Conservation (phyloP, 2,329 filamentous ascomycete genomes). For the Fusarium sarcochroum region DNA sequence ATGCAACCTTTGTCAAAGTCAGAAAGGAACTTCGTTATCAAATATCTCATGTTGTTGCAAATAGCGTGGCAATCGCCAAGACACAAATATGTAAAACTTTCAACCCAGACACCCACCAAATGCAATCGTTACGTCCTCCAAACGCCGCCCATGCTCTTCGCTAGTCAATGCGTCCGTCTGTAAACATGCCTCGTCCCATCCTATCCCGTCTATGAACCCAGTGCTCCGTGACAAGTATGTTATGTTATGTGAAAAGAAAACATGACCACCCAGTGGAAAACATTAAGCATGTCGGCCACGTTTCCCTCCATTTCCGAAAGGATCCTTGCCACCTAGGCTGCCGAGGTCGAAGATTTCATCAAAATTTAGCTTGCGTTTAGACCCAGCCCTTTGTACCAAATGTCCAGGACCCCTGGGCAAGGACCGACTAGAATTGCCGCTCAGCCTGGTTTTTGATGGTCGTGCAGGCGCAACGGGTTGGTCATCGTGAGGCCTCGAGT, state of each 20-base stretch:
- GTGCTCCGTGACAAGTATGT: constrained; percentile 39
- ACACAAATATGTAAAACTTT: constrained; percentile 38
- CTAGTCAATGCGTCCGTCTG: constrained; percentile 54
- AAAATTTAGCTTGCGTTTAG: constrained; percentile 80
- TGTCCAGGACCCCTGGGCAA: constrained; percentile 54
- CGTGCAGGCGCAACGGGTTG: constrained; percentile 47
- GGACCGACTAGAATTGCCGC: constrained; percentile 43
- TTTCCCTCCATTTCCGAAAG: constrained; percentile 65
- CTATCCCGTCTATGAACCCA: constrained; percentile 48
- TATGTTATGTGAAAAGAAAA: constrained; percentile 29
- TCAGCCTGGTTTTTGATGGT: constrained; percentile 50
- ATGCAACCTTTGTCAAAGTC: background rate
- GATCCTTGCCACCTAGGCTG: constrained; percentile 74
- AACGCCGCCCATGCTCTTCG: constrained; percentile 57
- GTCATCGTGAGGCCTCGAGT: constrained; percentile 61
- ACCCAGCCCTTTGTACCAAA: constrained; percentile 75
- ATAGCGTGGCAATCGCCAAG: constrained; percentile 34
- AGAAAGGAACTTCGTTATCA: constrained; percentile 14
- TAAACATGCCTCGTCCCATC: constrained; percentile 51
- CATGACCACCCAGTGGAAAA: background rate
- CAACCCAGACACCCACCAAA: constrained; percentile 45
- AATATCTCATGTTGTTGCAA: constrained; percentile 38
- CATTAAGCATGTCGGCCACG: constrained; percentile 62
- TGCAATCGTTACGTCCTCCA: constrained; percentile 52
- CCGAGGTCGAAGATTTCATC: constrained; percentile 80